These are phyloP conservation scores for Selaginella tamariscina DNA, from an alignment of 75 land plant species.

Conservation along the genomic window DNA sequence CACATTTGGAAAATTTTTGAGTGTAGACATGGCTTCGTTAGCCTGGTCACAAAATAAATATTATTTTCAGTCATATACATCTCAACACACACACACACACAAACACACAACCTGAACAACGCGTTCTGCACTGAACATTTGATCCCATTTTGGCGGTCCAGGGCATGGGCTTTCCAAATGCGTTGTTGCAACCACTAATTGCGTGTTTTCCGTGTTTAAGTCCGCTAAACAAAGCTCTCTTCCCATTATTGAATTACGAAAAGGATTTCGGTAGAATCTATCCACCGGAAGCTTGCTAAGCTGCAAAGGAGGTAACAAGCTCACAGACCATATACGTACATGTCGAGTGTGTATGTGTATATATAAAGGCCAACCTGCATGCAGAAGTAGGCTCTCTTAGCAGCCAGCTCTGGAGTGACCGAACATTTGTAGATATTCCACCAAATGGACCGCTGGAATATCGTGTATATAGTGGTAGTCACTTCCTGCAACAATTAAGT, in stretches of 20 bases:
- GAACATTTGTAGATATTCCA: conserved; percentile 73
- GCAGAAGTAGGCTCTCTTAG: conserved; percentile 58
- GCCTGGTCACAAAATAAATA: too few relatives aligned
- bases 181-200: conserved; percentile 9
- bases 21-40: neutral
- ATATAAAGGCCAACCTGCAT: conserved; percentile 46
- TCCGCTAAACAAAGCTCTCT: conserved; percentile 72
- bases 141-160: conserved; percentile 3
- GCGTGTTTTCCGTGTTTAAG: too few relatives aligned
- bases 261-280: conserved; percentile 45
- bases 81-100: too few relatives aligned
- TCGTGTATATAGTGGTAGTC: conserved; percentile 50
- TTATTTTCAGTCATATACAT: too few relatives aligned
- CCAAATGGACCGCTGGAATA: conserved; percentile 62
- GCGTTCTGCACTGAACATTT: conserved; percentile 5
- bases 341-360: neutral
- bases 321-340: neutral
- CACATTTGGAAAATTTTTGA: conserved; percentile 3
- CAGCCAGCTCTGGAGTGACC: conserved; percentile 32
- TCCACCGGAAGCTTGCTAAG: conserved; percentile 56
- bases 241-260: conserved; percentile 67
- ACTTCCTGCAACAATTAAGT: conserved; percentile 50
- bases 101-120: conserved; percentile 1
- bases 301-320: conserved; percentile 25
- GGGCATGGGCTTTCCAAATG: conserved; percentile 15